These are phyloP conservation scores for Nicotiana knightiana DNA, from an alignment of 257 asterid genomes.

Conservation along the genomic window DNA sequence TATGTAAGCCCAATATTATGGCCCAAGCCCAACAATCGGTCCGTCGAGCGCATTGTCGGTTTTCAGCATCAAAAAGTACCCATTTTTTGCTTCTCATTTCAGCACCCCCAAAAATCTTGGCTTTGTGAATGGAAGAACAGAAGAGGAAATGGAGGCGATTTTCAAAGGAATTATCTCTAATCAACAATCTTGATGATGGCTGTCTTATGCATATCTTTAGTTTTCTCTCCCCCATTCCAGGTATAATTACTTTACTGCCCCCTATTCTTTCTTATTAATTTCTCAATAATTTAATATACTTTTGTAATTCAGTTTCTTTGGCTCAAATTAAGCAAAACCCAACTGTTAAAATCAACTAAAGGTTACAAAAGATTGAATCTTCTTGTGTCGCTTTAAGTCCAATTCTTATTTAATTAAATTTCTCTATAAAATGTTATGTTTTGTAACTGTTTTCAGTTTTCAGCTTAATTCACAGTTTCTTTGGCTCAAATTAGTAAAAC, in stretches of 20 bases:
- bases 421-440: background rate
- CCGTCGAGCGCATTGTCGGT: background rate
- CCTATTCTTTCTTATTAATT: background rate
- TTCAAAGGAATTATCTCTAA: background rate
- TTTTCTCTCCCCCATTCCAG: slow-evolving; percentile 92
- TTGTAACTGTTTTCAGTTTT: background rate
- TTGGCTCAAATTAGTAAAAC: background rate
- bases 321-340: background rate
- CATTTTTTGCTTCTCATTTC: background rate
- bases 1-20: background rate
- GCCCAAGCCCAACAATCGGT: background rate
- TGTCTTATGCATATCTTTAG: slow-evolving; percentile 91
- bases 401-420: background rate
- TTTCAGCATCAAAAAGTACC: background rate
- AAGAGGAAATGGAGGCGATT: background rate
- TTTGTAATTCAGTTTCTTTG: background rate
- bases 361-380: background rate
- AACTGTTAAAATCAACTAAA: background rate
- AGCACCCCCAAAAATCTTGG: background rate
- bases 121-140: background rate
- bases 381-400: background rate
- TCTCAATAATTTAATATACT: background rate
- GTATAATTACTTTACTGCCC: slow-evolving; percentile 19
- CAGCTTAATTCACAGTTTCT: background rate
- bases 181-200: slow-evolving; percentile 85